These are phyloP conservation scores for Ophiostoma ips DNA, from an alignment of 2,329 filamentous ascomycete genomes.

Conservation along the genomic window DNA sequence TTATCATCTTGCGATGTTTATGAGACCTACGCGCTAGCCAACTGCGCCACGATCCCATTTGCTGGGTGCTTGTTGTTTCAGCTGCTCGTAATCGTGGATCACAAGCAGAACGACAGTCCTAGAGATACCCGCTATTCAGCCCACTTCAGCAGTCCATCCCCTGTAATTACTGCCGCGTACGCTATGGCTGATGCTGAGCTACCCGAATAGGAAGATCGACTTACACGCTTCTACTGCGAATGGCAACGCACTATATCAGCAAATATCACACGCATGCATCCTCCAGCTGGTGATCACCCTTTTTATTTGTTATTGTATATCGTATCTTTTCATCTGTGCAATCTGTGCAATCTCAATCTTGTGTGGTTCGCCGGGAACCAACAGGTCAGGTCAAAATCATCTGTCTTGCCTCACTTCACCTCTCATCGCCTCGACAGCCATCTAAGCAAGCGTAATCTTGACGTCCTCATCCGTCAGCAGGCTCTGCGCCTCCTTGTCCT, in stretches of 20 bases:
- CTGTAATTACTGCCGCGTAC: no score
- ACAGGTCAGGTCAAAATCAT: background rate
- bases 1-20: background rate
- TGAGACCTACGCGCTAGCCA: constrained; percentile 3
- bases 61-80: background rate
- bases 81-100: background rate
- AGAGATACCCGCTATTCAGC: no score
- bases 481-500: background rate
- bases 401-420: no score
- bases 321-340: no score
- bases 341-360: no score
- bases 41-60: constrained; percentile 2
- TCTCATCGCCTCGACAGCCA: background rate
- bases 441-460: background rate
- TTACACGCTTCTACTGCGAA: no score
- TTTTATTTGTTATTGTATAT: background rate
- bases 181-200: no score
- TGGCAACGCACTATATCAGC: no score
- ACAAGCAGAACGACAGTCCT: no score
- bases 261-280: background rate
- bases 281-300: background rate
- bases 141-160: no score
- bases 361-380: background rate
- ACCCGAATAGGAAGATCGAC: no score
- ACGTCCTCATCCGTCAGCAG: constrained; percentile 1